These are phyloP conservation scores for Flaveria sonorensis DNA, from an alignment of 129 eudicot genomes.

Conservation along the genomic window DNA sequence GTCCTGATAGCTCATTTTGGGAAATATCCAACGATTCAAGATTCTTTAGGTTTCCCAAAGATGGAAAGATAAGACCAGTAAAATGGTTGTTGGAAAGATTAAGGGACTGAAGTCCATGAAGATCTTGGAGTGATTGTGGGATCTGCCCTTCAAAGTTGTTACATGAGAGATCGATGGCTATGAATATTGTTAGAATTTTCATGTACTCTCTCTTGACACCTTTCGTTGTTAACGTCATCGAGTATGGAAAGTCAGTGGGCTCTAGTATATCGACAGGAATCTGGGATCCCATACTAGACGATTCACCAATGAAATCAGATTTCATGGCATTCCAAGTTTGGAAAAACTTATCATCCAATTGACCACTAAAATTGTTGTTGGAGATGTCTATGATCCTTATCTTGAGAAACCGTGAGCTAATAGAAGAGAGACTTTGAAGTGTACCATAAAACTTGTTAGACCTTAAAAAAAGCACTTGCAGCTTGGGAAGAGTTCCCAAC, in stretches of 20 bases:
- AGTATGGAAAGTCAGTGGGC: neutral
- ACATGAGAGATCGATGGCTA: constrained; percentile 36
- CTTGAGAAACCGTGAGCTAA: neutral
- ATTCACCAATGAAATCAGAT: neutral
- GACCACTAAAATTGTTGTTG: too few species aligned
- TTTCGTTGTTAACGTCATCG: constrained; percentile 29
- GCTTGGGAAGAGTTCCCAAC: constrained; percentile 10
- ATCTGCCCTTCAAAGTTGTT: constrained; percentile 38
- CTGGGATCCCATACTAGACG: neutral
- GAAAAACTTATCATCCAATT: neutral
- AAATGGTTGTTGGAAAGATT: constrained; percentile 42
- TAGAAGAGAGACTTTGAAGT: neutral
- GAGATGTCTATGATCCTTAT: constrained; percentile 39
- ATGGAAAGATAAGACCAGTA: neutral
- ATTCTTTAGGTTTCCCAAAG: constrained; percentile 19
- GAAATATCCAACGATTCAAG: constrained; percentile 40
- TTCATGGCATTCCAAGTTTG: constrained; percentile 28
- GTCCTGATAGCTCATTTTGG: constrained; percentile 30
- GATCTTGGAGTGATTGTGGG: constrained; percentile 29
- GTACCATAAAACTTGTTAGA: constrained; percentile 21
- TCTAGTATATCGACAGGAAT: neutral
- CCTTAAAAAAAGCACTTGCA: constrained; percentile 20
- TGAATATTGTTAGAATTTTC: constrained; percentile 16
- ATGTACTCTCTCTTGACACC: neutral
- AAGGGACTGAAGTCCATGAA: constrained; percentile 30